Base-by-base conservation (phyloP, 257 asterid species). In the Gentiana dahurica region DNA sequence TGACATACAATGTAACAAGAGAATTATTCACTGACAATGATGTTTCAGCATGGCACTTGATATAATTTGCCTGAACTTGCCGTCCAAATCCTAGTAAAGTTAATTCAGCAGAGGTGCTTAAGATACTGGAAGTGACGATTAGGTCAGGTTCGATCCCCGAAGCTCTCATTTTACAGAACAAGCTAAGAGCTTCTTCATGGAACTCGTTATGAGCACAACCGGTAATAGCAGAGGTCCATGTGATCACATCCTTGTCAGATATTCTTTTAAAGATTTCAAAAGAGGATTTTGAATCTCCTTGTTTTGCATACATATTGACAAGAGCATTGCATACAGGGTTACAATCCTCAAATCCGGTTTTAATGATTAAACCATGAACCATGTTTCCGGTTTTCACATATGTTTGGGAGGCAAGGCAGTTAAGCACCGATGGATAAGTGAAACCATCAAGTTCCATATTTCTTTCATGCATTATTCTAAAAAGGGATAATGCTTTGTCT, bases 241-340 rank as follows among this genome's bases (percentile, higher is more conserved):
- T 82, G 69, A 87, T 71, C 10, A 87, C 86, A 72, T 90, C 94
- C 72, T 72, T 87, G 11, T 77, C 87, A 51, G 39, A 57, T 54
- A 77, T 67, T n/a, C 38, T 54, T 59, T 76, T 65, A 36, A 90
- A 82, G 63, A 75, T 57, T 66, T 36, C 65, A 51, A 58, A 51
- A 0, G 98, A 90, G 49, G 49, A 64, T 66, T 44, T 65, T 50
- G 79, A 51, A 60, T 72, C 59, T 9, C 78, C 78, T 57, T 69
- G 82, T 55, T 90, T 87, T 51, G 98, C 91, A 59, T 84, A 84
- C 98, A 84, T 87, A 64, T 90, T 91, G n/a, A 87, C 75, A 37
- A 90, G 87, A 39, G 94, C 87, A 67, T 90, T 90, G 68, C 60
- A 54, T 55, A 90, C 81, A 6, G 81, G 81, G 9, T 50, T 79